Percentiles rank a stretch among this genome's conserved stretches.
phyloP scores from a whole-genome alignment of 2,329 filamentous ascomycete genomes.

The Neocucurbitaria cava region DNA sequence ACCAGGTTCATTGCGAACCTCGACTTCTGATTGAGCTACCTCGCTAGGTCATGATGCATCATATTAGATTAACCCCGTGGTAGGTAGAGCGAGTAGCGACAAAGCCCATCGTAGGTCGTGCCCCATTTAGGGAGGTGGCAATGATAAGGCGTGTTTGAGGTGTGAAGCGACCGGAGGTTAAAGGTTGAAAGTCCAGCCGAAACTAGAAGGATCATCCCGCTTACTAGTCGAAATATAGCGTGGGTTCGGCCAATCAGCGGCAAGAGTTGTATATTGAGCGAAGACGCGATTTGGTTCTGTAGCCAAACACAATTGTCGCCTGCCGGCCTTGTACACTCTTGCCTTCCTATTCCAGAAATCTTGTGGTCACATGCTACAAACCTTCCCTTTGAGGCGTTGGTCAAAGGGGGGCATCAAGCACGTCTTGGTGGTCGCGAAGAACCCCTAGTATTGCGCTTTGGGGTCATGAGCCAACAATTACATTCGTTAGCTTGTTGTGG shows the following conservation, averaged over 20 bases:
- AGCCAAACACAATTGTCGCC: background rate
- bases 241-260: background rate
- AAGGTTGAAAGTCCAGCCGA: constrained; percentile 2
- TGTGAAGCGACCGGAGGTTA: background rate
- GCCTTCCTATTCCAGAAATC: background rate
- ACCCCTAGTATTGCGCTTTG: constrained; percentile 6
- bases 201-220: constrained; percentile 11
- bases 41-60: background rate
- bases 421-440: background rate
- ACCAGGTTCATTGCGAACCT: background rate
- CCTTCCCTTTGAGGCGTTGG: background rate
- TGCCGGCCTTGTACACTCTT: background rate
- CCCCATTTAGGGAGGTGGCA: constrained; percentile 30
- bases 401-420: constrained; percentile 7
- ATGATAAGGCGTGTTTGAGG: constrained; percentile 5
- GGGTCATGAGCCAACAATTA: background rate
- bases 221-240: background rate
- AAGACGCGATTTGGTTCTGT: background rate
- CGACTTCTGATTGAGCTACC: background rate
- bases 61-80: background rate
- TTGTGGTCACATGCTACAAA: background rate
- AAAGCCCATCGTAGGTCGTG: constrained; percentile 1
- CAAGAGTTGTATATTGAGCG: background rate
- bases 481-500: background rate
- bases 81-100: background rate